A percentile compares a stretch with the other conserved stretches of the same genome.
Conservation (phyloP, 352 stramenopile species). For the Thraustochytrium striatum region DNA sequence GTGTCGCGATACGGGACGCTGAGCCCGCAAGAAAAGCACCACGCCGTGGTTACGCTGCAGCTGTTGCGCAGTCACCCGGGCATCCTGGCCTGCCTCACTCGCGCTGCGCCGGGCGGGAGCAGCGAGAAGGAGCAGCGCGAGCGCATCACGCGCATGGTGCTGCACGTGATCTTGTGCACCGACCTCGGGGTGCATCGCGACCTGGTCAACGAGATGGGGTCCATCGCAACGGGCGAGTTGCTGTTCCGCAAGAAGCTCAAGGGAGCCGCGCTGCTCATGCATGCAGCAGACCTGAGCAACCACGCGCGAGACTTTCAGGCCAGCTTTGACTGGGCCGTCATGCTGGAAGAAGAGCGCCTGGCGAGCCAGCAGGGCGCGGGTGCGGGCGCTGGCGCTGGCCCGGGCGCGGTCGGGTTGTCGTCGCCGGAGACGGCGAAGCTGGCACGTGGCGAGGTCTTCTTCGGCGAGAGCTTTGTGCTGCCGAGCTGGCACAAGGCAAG, state of each 20-base stretch:
- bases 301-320: constrained; percentile 2
- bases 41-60: constrained; percentile 40
- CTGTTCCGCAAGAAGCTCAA: constrained; percentile 34
- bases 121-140: background rate
- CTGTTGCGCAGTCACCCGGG: constrained; percentile 15
- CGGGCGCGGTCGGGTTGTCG: background rate
- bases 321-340: constrained; percentile 26
- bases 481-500: constrained; percentile 10
- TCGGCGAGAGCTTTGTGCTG: constrained; percentile 17
- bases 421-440: background rate
- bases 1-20: constrained; percentile 23
- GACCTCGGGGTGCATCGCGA: constrained; percentile 32
- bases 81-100: background rate
- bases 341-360: constrained; percentile 31
- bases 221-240: background rate
- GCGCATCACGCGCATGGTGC: background rate
- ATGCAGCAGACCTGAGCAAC: constrained; percentile 41
- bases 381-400: background rate
- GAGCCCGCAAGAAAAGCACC: constrained; percentile 38
- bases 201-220: constrained; percentile 15
- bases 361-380: background rate
- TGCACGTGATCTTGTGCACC: constrained; percentile 44
- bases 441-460: constrained; percentile 17
- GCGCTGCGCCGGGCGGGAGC: background rate
- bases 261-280: constrained; percentile 35